Conservation (phyloP, 768 basidiomycete species). For the Suillus plorans region DNA sequence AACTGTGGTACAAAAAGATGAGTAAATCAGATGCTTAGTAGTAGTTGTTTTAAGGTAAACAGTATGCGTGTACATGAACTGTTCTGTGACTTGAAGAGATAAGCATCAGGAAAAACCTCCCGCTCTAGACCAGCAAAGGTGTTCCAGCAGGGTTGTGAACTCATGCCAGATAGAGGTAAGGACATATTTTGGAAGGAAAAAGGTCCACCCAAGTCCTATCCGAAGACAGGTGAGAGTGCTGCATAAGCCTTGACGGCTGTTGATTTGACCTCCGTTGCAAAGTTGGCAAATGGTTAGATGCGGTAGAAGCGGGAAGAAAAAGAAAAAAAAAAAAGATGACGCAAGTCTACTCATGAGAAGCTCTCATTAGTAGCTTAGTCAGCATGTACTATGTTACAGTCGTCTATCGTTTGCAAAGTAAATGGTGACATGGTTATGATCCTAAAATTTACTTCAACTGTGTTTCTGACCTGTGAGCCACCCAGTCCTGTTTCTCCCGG, state of each 20-base stretch:
- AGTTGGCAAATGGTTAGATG: background rate
- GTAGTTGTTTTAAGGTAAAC: background rate
- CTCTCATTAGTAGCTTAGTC: too few species aligned
- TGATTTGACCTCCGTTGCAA: background rate
- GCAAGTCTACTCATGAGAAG: too few species aligned
- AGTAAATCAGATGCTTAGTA: too few species aligned
- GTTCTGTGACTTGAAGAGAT: background rate
- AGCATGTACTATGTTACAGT: too few species aligned
- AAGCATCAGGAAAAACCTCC: too few species aligned
- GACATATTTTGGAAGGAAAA: background rate
- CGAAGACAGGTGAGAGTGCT: background rate
- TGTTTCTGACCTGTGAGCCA: too few species aligned
- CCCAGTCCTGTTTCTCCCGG: too few species aligned
- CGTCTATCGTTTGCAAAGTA: too few species aligned
- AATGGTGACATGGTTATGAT: too few species aligned
- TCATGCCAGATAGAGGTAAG: background rate
- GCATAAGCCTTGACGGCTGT: background rate
- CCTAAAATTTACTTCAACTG: too few species aligned
- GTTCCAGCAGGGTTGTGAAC: background rate
- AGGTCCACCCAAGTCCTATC: background rate
- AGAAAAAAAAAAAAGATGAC: too few species aligned
- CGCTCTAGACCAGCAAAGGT: background rate
- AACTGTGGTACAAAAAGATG: conserved; percentile 11
- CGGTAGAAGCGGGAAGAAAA: too few species aligned
- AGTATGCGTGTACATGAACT: background rate